These are phyloP conservation scores for Erythrobasidium hasegawianum DNA, from an alignment of 1,284 basidiomycete genomes.

Conservation along the genomic window DNA sequence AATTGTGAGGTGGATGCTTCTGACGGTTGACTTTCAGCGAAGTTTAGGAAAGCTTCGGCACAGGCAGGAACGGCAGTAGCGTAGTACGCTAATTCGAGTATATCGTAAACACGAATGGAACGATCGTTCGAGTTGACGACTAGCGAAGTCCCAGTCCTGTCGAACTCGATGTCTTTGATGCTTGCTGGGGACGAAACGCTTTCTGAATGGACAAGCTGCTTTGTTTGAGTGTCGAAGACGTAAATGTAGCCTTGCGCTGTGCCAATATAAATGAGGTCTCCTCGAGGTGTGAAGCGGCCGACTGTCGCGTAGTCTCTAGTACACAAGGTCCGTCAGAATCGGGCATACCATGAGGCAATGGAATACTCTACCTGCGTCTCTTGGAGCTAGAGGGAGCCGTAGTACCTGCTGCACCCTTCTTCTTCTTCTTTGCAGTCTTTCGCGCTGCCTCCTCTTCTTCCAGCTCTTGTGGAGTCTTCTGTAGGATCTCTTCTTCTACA, in stretches of 20 bases:
- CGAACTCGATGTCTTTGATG: constrained; percentile 79
- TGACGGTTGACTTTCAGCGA: constrained; percentile 34
- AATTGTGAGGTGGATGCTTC: constrained; percentile 43
- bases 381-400: background rate
- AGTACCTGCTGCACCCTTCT: constrained; percentile 14
- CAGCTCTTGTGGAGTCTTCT: constrained; percentile 9
- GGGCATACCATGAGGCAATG: too few species aligned
- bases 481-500: constrained; percentile 36
- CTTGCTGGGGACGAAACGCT: constrained; percentile 50
- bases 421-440: background rate
- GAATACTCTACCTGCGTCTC: constrained; percentile 1
- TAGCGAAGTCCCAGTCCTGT: constrained; percentile 72
- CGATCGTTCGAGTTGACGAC: constrained; percentile 91
- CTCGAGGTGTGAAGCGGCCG: constrained; percentile 70
- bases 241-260: constrained; percentile 74
- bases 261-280: constrained; percentile 79
- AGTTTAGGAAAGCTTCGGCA: background rate
- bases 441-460: background rate
- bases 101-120: constrained; percentile 66
- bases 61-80: background rate
- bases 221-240: constrained; percentile 80
- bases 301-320: constrained; percentile 43
- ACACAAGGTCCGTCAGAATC: too few species aligned
- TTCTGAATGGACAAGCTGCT: constrained; percentile 50
- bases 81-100: constrained; percentile 57